These are phyloP conservation scores for Fistulinella cinereoalba DNA, from an alignment of 1,284 basidiomycete species.

Conservation along the genomic window DNA sequence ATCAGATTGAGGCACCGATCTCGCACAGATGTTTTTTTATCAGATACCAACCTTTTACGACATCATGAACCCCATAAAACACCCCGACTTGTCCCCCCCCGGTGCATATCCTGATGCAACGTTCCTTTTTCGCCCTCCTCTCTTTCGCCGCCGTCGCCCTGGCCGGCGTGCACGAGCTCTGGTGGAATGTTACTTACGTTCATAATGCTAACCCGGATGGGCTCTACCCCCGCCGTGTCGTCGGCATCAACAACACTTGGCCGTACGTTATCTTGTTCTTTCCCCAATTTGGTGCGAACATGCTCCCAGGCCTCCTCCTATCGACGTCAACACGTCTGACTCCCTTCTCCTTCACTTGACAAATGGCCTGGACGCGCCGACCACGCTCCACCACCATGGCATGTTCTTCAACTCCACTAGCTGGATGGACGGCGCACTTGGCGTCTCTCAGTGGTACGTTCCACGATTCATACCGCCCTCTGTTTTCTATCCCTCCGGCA, in stretches of 20 bases:
- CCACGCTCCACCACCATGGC: slow-evolving; percentile 83
- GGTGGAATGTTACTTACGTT: slow-evolving; percentile 83
- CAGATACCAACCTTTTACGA: background rate
- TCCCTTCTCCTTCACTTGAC: slow-evolving; percentile 71
- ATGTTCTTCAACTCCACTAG: slow-evolving; percentile 87
- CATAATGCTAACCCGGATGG: slow-evolving; percentile 74
- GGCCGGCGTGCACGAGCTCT: slow-evolving; percentile 62
- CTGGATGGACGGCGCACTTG: slow-evolving; percentile 87
- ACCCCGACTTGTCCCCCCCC: too few species aligned
- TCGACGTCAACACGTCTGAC: slow-evolving; percentile 73
- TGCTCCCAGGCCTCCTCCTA: slow-evolving; percentile 65
- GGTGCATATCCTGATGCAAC: too few species aligned
- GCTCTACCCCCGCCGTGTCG: slow-evolving; percentile 65
- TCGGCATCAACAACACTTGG: slow-evolving; percentile 90
- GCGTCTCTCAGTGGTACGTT: slow-evolving; percentile 77
- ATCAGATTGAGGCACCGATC: too few species aligned
- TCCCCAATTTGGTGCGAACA: background rate
- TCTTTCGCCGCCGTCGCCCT: slow-evolving; percentile 38
- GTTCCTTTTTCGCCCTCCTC: too few species aligned
- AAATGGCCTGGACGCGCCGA: slow-evolving; percentile 65
- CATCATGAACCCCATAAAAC: background rate
- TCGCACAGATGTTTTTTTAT: background rate
- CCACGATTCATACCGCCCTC: background rate
- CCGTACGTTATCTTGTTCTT: slow-evolving; percentile 57
- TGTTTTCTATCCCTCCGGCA: slow-evolving; percentile 28